Conservation (phyloP, 495 filamentous ascomycete genomes). For the Penicillium bialowiezense region DNA sequence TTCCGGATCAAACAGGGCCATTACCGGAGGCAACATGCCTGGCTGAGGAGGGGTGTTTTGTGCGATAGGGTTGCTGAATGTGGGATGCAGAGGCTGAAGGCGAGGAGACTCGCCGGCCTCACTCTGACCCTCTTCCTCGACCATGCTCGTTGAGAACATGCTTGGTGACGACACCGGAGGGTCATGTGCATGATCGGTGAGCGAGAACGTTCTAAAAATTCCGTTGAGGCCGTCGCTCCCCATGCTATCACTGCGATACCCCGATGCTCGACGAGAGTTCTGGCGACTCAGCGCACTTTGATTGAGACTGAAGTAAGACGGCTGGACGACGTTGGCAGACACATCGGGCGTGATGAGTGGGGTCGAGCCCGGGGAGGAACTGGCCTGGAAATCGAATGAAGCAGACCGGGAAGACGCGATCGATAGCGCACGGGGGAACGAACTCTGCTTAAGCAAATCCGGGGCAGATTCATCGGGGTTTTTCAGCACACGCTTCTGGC, state of each 20-base stretch:
- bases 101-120: conserved; percentile 70
- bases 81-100: conserved; percentile 59
- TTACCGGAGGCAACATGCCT: conserved; percentile 85
- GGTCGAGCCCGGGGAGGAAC: conserved; percentile 75
- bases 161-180: conserved; percentile 30
- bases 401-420: conserved; percentile 92
- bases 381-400: conserved; percentile 85
- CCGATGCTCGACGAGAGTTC: conserved; percentile 74
- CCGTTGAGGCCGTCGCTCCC: conserved; percentile 80
- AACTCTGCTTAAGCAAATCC: conserved; percentile 87
- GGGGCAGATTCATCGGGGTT: conserved; percentile 78
- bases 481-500: conserved; percentile 89
- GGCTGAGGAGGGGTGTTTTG: conserved; percentile 66
- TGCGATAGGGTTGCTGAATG: conserved; percentile 49
- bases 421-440: conserved; percentile 81
- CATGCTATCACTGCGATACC: conserved; percentile 86
- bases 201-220: conserved; percentile 79
- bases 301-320: conserved; percentile 88
- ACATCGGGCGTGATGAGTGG: conserved; percentile 86
- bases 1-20: conserved; percentile 94
- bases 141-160: conserved; percentile 44
- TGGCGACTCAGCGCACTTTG: conserved; percentile 68
- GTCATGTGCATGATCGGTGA: conserved; percentile 57
- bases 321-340: conserved; percentile 63
- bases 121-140: conserved; percentile 70